Percentiles rank a stretch among this genome's conserved stretches.
phyloP scores from a whole-genome alignment of 768 basidiomycete genomes.

The Macrolepiota dolichaula region DNA sequence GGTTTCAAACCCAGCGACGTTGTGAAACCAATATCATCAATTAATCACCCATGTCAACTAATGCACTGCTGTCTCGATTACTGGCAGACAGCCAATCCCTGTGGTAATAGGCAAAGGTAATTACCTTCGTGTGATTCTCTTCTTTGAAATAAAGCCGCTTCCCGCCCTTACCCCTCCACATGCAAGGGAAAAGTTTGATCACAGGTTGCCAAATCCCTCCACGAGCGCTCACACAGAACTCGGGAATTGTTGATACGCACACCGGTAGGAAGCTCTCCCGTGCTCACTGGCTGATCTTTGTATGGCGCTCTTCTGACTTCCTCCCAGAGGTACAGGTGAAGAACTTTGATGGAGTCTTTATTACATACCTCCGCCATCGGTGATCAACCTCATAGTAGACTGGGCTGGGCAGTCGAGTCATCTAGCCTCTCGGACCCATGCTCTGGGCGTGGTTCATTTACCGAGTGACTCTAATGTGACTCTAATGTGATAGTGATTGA shows the following conservation, averaged over 20 bases:
- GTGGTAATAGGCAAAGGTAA: not conserved
- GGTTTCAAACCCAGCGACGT: constrained; percentile 5
- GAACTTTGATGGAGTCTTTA: not conserved
- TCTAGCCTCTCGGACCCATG: not conserved
- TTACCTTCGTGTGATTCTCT: not conserved
- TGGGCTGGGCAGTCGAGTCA: not conserved
- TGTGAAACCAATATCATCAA: not conserved
- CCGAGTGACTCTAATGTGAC: not conserved
- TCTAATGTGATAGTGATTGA: not conserved
- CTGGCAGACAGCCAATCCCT: not conserved
- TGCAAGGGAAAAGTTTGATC: not conserved
- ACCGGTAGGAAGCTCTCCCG: not conserved
- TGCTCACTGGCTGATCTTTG: not conserved
- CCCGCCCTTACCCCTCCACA: not conserved
- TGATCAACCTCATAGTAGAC: not conserved
- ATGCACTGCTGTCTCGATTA: not conserved
- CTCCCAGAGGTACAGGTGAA: not conserved
- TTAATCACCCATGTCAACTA: not conserved
- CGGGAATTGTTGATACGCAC: not conserved
- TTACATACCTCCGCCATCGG: not conserved
- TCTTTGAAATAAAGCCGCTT: not conserved
- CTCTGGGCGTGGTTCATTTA: not conserved
- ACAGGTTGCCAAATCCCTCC: not conserved
- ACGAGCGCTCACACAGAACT: not conserved
- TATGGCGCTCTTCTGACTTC: not conserved